Evolutionary conservation across 73 alveolate genomes (phyloP).

Genomic region (Blepharisma japonicum): DNA sequence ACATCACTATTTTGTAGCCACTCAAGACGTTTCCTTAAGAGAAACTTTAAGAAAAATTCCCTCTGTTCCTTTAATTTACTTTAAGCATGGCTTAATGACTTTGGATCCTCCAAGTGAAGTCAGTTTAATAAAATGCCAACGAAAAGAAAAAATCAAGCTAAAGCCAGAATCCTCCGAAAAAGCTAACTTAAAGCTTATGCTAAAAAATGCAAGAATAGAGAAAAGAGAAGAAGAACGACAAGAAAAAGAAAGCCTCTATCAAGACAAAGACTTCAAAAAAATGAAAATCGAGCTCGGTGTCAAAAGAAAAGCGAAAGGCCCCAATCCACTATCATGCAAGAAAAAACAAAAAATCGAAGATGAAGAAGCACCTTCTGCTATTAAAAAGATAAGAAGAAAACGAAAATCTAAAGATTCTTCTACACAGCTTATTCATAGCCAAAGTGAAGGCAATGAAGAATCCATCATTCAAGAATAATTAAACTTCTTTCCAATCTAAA

Average conservation of each 20-base stretch:
- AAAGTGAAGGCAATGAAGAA: too few species aligned
- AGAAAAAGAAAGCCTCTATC: not conserved
- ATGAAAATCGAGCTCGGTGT: constrained; percentile 23
- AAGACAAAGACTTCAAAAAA: constrained; percentile 9
- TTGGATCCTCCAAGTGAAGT: constrained; percentile 23
- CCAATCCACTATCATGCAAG: constrained; percentile 10
- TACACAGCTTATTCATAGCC: too few species aligned
- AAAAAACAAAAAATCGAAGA: constrained; percentile 8
- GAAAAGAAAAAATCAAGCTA: constrained; percentile 21
- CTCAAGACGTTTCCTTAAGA: not conserved
- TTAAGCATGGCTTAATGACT: constrained; percentile 19
- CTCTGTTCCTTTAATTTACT: not conserved
- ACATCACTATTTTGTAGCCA: not conserved
- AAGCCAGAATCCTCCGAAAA: constrained; percentile 6
- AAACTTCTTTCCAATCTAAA: too few species aligned
- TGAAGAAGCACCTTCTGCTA: not conserved
- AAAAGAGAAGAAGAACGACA: not conserved
- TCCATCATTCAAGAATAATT: too few species aligned
- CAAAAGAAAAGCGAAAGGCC: constrained; percentile 24
- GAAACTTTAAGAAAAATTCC: constrained; percentile 16
- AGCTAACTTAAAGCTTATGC: not conserved
- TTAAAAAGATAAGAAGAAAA: too few species aligned
- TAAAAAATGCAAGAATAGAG: not conserved
- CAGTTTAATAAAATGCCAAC: not conserved
- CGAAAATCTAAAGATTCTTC: too few species aligned